Base-by-base conservation (phyloP, 495 filamentous ascomycete genomes). In the Trichoderma gamsii region DNA sequence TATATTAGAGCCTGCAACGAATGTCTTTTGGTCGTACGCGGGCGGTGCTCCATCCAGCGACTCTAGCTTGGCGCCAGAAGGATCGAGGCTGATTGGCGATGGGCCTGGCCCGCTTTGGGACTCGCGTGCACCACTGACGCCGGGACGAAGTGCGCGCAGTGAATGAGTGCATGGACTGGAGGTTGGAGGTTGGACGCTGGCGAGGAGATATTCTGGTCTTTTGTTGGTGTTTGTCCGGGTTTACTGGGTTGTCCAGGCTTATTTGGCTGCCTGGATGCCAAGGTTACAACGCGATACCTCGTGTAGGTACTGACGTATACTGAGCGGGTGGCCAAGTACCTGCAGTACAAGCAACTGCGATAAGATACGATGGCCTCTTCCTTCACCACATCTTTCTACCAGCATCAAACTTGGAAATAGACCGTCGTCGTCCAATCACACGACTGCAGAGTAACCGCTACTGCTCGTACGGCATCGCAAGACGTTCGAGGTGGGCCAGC, bases 61-160 rank as follows among this genome's bases (percentile, higher is more conserved):
- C 56, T 61, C 16, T 61, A 61, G 56, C 56, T 32, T 32, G 56
- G 27, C 56, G 56, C 56, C 56, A 61, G 56, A 32, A 61, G 56
- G 56, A 61, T 61, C 56, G 56, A 61, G 56, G 56, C 56, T 61
- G 56, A 61, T 61, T 27, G 56, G 32, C 2, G 23, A 61, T 61
- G 56, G 27, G 56, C 25, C 56, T 32, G 56, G 56, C 27, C 56
- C 56, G 56, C 56, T 32, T 27, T 27, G 4, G 23, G 56, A 25
- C 35, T 61, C 25, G 23, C 27, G 49, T 52, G 56, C 56, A 25
- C 27, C 15, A 61, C 23, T 29, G 23, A 61, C 27, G 27, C 56
- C 32, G 56, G 25, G 56, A 61, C 2, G 16, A 27, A 25, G 27
- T 15, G 23, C n/a, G 23, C 3, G 6, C 15, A 27, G 9, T n/a